Evolutionary conservation across 164 flowering plant genomes (phyloP), one percentile per base, ranked within the genome.

Genomic region (Vitis rupestris): DNA sequence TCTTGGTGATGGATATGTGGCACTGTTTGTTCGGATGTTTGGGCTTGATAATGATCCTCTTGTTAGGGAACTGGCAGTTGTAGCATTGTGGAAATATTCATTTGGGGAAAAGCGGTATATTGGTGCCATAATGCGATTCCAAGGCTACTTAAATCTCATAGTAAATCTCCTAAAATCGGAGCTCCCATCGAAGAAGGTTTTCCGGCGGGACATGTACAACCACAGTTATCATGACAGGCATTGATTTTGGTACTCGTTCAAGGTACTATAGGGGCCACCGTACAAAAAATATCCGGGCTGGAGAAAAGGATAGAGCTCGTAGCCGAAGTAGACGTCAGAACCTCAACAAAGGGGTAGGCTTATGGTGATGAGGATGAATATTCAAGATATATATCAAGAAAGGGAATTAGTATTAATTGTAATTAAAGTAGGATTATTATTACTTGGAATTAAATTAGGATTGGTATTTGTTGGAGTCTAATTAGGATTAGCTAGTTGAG

Each of bases 1-100:
- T 19, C 19, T 19, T 1, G 19, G 19, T 19, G 19, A 87, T 68
- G 75, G 85, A 59, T 84, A 87, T 72, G 83, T 94, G 61, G 80
- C 90, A 70, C 70, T 90, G 78, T 88, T 91, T 80, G 82, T 91
- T 61, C 83, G 91, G 73, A 89, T 90, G 97, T 93, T 92, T 75
- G 97, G 96, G 61, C 63, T 88, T 47, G 96, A 89, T 77, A 75
- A 94, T 70, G 92, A 87, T 76, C 90, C 88, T 54, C 85, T 83
- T 61, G 92, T 89, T 74, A 84, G 97, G 74, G 97, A 94, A 72
- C 90, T 84, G 47, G 97, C 93, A 59, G 80, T 92, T 48, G 74
- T 73, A 51, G 87, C 94, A 27, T 78, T 94, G 13, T 90, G 97
- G 97, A 88, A 86, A 72, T 92, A 92, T 70, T 85, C 94, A 19